Evolutionary conservation across 345 rosid species (phyloP).

Genomic region (Euphorbia lathyris): DNA sequence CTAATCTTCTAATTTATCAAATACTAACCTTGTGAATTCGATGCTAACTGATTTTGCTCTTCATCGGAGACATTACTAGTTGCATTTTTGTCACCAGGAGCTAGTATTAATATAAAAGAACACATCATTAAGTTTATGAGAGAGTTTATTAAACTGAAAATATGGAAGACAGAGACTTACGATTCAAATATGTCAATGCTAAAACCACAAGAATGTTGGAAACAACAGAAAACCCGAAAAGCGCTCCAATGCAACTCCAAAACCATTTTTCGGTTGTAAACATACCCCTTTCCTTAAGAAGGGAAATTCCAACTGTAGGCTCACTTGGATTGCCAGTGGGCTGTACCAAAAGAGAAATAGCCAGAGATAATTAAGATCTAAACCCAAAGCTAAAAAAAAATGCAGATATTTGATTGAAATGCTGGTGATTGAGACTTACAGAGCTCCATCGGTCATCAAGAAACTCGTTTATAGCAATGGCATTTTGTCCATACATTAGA

Average conservation of each 20-base stretch:
- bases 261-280: slow-evolving; percentile 14
- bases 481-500: slow-evolving; percentile 28
- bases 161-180: slow-evolving; percentile 9
- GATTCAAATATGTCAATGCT: slow-evolving; percentile 16
- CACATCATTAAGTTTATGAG: no score
- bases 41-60: not conserved
- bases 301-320: slow-evolving; percentile 19
- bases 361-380: no score
- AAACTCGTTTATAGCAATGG: slow-evolving; percentile 25
- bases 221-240: slow-evolving; percentile 9
- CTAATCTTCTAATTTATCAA: not conserved
- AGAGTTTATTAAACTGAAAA: no score
- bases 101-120: slow-evolving; percentile 1
- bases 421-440: slow-evolving; percentile 6
- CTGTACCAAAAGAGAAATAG: slow-evolving; percentile 8
- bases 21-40: slow-evolving; percentile 4
- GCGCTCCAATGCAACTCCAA: slow-evolving; percentile 20
- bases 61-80: not conserved
- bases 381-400: not conserved
- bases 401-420: not conserved
- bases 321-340: slow-evolving; percentile 5
- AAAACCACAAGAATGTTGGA: slow-evolving; percentile 16
- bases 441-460: slow-evolving; percentile 21
- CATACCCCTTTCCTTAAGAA: slow-evolving; percentile 19
- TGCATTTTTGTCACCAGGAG: slow-evolving; percentile 14